phyloP scores from a whole-genome alignment of 495 filamentous ascomycete species.

The Penicillium coprophilum region DNA sequence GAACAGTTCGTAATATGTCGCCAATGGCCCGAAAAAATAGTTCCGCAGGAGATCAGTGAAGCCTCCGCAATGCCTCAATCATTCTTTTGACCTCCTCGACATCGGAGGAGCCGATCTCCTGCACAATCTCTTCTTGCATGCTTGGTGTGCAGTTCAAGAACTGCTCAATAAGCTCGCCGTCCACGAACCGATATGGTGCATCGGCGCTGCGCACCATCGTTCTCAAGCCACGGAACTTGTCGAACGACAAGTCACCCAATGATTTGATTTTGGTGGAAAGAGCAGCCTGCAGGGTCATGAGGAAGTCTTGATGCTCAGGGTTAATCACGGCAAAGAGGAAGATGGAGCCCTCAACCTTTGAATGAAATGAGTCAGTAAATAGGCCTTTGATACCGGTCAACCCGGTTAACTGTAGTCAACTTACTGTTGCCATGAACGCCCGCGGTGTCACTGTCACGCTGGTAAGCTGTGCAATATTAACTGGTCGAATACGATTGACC shows the following conservation, averaged over 20 bases:
- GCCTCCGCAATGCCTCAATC: constrained; percentile 70
- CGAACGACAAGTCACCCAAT: constrained; percentile 70
- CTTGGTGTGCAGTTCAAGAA: constrained; percentile 70
- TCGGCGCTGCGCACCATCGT: constrained; percentile 66
- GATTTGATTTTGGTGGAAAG: constrained; percentile 65
- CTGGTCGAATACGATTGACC: constrained; percentile 77
- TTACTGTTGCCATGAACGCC: constrained; percentile 88
- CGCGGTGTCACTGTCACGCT: constrained; percentile 70
- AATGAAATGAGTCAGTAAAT: constrained; percentile 5
- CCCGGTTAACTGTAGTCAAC: constrained; percentile 24
- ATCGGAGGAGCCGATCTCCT: constrained; percentile 52
- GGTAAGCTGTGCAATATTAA: constrained; percentile 57
- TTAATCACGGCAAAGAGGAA: constrained; percentile 83
- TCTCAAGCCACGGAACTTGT: constrained; percentile 73
- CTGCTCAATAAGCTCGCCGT: constrained; percentile 85
- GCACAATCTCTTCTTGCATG: constrained; percentile 63
- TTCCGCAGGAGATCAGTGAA: constrained; percentile 52
- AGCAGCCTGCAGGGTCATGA: constrained; percentile 77
- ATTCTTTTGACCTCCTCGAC: constrained; percentile 71
- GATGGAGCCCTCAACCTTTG: constrained; percentile 83
- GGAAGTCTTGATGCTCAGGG: constrained; percentile 66
- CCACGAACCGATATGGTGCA: constrained; percentile 83
- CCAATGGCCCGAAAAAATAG: neutral
- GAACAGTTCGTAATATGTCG: constrained; percentile 6
- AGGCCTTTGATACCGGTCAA: neutral